Base-by-base conservation (phyloP, 2,329 filamentous ascomycete species). In the Leptographium galeiforme region DNA sequence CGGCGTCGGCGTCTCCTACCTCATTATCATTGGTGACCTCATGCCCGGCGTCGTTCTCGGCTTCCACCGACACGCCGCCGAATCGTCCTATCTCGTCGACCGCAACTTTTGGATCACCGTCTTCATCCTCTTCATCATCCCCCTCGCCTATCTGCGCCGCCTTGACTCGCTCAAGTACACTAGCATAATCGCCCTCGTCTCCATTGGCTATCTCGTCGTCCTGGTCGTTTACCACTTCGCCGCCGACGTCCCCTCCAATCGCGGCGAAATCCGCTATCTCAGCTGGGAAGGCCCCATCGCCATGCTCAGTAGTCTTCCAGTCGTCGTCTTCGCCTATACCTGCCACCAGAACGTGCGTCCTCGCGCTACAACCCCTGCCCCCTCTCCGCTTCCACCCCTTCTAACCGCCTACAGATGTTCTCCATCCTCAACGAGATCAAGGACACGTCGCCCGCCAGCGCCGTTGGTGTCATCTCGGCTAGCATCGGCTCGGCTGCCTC, bases 251-350 rank as follows among this genome's bases (percentile, higher is more conserved):
- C 76, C 87, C 55, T 77, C 80, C 18, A 81, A 86, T 51, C 80
- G 88, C 52, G 85, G 87, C 13, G 78, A 84, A 11, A 59, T 98
- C 56, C 81, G 86, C 49, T 71, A 89, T 34, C 75, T 96, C 57
- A 72, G 79, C 57, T 95, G 89, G 84, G 84, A 82, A 45, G 88
- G 91, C 8, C 76, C 87, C 4, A 75, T 95, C 11, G 79, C 85
- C 39, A 83, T 86, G 8, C 74, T 98, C 52, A 89, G 88, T 61
- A 90, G 87, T 57, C 81, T 98, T 58, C 93, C 93, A 0, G 89
- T 98, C 52, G 90, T 97, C 54, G 88, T 98, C 2, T 98, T 98
- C 73, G 93, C 91, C n/a, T 98, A 97, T 67, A 98, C 93, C 1
- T 98, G 93, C 66, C 93, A 98, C 68, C 93, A 98, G 64, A 98